phyloP scores from a whole-genome alignment of 2,329 filamentous ascomycete species.

The Periglandula ipomoeae region DNA sequence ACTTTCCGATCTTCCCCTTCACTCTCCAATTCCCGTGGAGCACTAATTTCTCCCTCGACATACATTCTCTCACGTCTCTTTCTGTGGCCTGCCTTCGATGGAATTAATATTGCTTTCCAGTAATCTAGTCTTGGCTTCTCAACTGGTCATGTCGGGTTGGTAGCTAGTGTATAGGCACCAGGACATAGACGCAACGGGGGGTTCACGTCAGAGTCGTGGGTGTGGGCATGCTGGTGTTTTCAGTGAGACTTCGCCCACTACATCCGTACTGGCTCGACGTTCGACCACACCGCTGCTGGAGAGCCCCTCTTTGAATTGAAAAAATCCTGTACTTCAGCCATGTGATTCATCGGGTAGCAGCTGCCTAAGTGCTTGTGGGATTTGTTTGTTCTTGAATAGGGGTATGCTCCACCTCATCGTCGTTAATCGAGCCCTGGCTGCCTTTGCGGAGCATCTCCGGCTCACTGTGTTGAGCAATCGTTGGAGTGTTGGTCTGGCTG shows the following conservation, averaged over 20 bases:
- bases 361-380: constrained; percentile 12
- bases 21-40: background rate
- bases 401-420: constrained; percentile 26
- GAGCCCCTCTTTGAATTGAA: no score
- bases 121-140: background rate
- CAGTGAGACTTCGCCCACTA: no score
- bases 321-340: background rate
- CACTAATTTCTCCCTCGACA: background rate
- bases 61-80: no score
- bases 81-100: no score
- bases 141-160: no score
- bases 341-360: constrained; percentile 1
- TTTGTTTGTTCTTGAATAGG: constrained; percentile 27
- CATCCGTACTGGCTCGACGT: no score
- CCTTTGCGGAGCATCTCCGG: constrained; percentile 34
- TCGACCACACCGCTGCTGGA: background rate
- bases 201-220: no score
- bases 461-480: constrained; percentile 43
- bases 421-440: constrained; percentile 37
- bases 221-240: no score
- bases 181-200: no score
- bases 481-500: constrained; percentile 57
- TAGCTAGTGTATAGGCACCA: no score
- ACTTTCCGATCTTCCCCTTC: background rate
- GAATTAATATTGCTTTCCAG: no score